Percentiles rank a stretch among this genome's conserved stretches.
phyloP scores from a whole-genome alignment of 371 early-diverging fungal genomes.

The Basidiobolus meristosporus region DNA sequence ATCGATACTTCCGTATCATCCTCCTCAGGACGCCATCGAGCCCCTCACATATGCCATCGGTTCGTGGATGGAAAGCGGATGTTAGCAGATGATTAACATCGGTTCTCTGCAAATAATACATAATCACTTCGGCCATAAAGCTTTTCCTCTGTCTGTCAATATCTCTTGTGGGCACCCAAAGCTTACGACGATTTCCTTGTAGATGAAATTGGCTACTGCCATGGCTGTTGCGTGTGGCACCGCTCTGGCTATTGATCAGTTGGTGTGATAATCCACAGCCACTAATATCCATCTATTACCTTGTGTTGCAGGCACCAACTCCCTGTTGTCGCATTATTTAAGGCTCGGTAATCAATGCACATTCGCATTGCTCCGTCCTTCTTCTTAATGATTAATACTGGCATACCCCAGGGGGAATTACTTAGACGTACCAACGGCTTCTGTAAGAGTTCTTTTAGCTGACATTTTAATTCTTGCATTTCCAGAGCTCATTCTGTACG shows the following conservation, averaged over 20 bases:
- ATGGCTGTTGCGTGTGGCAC: conserved; percentile 8
- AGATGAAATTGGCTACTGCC: conserved; percentile 11
- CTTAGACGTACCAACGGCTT: conserved; percentile 1
- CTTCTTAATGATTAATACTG: conserved; percentile 29
- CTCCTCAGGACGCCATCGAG: no score
- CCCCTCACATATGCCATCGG: neutral
- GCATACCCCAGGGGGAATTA: conserved; percentile 19
- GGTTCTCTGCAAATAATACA: neutral
- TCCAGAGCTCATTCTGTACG: no score
- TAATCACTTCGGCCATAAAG: neutral
- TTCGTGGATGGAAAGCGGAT: neutral
- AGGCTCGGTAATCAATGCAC: conserved; percentile 18
- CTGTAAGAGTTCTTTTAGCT: neutral
- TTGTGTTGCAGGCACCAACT: neutral
- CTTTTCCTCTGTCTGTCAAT: conserved; percentile 11
- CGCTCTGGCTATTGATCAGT: conserved; percentile 15
- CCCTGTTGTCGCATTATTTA: conserved; percentile 1
- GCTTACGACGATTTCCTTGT: conserved; percentile 8
- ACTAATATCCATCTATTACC: neutral
- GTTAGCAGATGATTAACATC: neutral
- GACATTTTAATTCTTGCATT: neutral
- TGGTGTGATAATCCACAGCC: conserved; percentile 16
- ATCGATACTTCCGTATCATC: no score
- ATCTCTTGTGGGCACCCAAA: conserved; percentile 12
- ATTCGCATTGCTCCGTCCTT: conserved; percentile 20